Conservation (phyloP, 2,329 filamentous ascomycete genomes). For the Fusarium fracticaudum region DNA sequence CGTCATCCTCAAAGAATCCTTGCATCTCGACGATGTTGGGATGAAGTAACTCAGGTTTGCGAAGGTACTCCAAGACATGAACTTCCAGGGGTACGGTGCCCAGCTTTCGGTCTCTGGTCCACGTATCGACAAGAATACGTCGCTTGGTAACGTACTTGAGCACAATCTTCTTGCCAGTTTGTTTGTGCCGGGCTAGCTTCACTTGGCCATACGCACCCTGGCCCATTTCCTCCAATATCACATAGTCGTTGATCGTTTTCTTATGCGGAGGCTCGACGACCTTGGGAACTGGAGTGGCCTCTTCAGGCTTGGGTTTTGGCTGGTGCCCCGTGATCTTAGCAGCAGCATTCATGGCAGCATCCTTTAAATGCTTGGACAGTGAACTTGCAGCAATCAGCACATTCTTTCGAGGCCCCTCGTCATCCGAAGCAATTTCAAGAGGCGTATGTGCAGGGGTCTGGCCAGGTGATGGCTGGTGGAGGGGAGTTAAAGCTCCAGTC, state of each 20-base stretch:
- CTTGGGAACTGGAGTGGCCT: conserved; percentile 49
- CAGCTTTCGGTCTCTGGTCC: conserved; percentile 91
- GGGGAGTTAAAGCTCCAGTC: conserved; percentile 74
- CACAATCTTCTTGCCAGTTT: conserved; percentile 83
- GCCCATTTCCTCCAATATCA: conserved; percentile 96
- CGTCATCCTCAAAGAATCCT: conserved; percentile 79
- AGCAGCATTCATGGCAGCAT: conserved; percentile 64
- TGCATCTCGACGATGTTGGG: conserved; percentile 79
- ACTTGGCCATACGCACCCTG: conserved; percentile 98
- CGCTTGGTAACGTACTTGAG: conserved; percentile 98
- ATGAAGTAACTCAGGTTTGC: conserved; percentile 74
- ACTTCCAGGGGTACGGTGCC: conserved; percentile 97
- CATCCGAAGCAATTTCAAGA: conserved; percentile 64
- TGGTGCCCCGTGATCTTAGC: conserved; percentile 60
- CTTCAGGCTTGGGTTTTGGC: conserved; percentile 44
- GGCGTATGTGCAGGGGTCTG: conserved; percentile 70
- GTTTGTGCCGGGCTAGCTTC: conserved; percentile 89
- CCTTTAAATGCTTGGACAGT: conserved; percentile 66
- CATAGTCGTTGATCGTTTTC: conserved; percentile 89
- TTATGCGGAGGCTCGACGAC: conserved; percentile 62
- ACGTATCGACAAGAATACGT: conserved; percentile 96
- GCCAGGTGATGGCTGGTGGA: conserved; percentile 81
- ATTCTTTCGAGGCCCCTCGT: conserved; percentile 56
- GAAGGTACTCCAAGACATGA: conserved; percentile 93
- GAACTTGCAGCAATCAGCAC: conserved; percentile 55